These are phyloP conservation scores for Triticum dicoccoides DNA, from an alignment of 176 grass and related monocot genomes.

Conservation along the genomic window DNA sequence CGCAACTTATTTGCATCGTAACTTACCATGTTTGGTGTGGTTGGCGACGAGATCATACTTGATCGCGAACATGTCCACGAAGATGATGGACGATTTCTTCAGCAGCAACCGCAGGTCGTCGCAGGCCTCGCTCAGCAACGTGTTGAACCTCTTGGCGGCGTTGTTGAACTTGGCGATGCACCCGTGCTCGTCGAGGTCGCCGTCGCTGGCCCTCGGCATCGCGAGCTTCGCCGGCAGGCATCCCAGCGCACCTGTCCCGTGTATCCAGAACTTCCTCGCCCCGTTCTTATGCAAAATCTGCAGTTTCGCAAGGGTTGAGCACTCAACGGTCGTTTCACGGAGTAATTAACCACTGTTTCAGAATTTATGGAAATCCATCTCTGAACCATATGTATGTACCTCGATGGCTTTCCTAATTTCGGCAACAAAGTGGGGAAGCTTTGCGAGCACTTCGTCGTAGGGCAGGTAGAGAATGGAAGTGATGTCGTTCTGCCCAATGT, in stretches of 20 bases:
- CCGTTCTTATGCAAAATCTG: conserved; percentile 71
- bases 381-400: conserved; percentile 31
- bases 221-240: conserved; percentile 84
- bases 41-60: conserved; percentile 87
- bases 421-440: conserved; percentile 48
- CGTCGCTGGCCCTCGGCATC: conserved; percentile 37
- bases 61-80: conserved; percentile 72
- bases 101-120: conserved; percentile 52
- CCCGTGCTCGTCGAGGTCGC: conserved; percentile 51
- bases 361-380: neutral
- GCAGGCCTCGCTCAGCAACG: conserved; percentile 41
- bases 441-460: conserved; percentile 46
- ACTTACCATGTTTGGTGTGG: conserved; percentile 58
- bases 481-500: conserved; percentile 93
- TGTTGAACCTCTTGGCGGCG: conserved; percentile 65
- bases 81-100: conserved; percentile 52
- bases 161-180: conserved; percentile 58
- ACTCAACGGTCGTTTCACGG: neutral
- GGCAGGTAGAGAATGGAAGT: conserved; percentile 44
- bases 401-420: conserved; percentile 71
- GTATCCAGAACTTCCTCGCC: conserved; percentile 74
- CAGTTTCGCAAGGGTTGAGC: neutral
- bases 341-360: neutral
- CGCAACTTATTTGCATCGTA: neutral
- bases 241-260: conserved; percentile 66